Base-by-base conservation (phyloP, 2,329 filamentous ascomycete genomes). In the Akanthomyces uredinophilus region DNA sequence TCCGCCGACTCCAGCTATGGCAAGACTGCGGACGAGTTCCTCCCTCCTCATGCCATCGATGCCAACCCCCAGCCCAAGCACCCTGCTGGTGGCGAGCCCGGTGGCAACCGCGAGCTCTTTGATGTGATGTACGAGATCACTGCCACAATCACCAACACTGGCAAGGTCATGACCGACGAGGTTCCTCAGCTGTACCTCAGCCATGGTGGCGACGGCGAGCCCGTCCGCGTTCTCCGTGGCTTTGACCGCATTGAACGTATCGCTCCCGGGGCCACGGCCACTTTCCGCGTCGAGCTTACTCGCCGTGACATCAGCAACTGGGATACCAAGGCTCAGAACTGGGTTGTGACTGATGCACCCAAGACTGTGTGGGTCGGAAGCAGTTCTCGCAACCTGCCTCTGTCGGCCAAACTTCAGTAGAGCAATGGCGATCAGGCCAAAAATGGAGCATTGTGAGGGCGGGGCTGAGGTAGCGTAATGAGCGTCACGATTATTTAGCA, bases 221-320 rank as follows among this genome's bases (percentile, higher is more conserved):
- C 87, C 3, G 75, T 79, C 3, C 77, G 82, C 29, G 80, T 87
- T 3, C 86, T 98, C 16, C 87, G 94, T 64, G 88, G 88, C 50
- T 98, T 97, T 70, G 90, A 96, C 63, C 85, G 91, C 52, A 74
- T 96, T 63, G 72, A 76, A 65, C 81, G 80, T 55, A 87, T 97
- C 65, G 79, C 83, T 4, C 83, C 91, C 0, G 91, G 91, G n/a
- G 73, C 85, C 73, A 85, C 82, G 57, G 80, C 78, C 4, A 84
- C 81, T 2, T 96, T 95, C 78, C 80, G 74, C 1, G 87, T 85
- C 0, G 82, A 87, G 18, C 75, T 97, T 61, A 92, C 87, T 6
- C 83, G 93, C 44, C 86, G 92, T 62, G 94, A 97, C 70, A 68
- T 97, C 61, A 92, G 88, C 72, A 95, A 92, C 78, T 97, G 94